Evolutionary conservation across 805 yeast species (phyloP).

Genomic region (Ogataea haglerorum): DNA sequence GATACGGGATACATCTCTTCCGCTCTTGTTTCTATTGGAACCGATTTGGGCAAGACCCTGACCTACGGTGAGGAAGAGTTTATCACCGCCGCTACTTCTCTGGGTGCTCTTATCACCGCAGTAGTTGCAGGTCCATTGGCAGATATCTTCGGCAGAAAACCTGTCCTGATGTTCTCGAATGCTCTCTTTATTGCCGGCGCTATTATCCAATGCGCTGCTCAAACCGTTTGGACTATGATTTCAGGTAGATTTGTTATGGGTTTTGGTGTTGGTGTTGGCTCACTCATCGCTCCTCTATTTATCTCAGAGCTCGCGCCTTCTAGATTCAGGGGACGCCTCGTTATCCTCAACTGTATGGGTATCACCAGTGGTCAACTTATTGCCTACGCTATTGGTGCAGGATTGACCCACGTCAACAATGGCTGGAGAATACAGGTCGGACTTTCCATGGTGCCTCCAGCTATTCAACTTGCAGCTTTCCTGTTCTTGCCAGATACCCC

Average conservation of each 20-base stretch:
- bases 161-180: slow-evolving; percentile 79
- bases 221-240: slow-evolving; percentile 86
- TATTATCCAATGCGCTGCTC: slow-evolving; percentile 75
- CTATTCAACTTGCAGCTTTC: slow-evolving; percentile 70
- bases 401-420: slow-evolving; percentile 62
- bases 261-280: slow-evolving; percentile 94
- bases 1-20: slow-evolving; percentile 97
- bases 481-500: slow-evolving; percentile 94
- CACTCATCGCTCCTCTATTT: slow-evolving; percentile 90
- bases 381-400: slow-evolving; percentile 94
- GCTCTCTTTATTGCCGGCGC: slow-evolving; percentile 82
- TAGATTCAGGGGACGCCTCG: slow-evolving; percentile 84
- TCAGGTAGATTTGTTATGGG: slow-evolving; percentile 92
- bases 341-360: slow-evolving; percentile 82
- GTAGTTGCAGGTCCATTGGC: slow-evolving; percentile 77
- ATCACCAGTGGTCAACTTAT: slow-evolving; percentile 94
- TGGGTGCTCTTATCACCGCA: slow-evolving; percentile 86
- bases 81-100: slow-evolving; percentile 90
- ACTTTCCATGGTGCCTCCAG: slow-evolving; percentile 83
- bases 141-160: slow-evolving; percentile 80
- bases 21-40: slow-evolving; percentile 82
- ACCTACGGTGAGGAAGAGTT: slow-evolving; percentile 80
- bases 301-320: slow-evolving; percentile 92
- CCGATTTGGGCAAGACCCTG: slow-evolving; percentile 61
- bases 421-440: slow-evolving; percentile 97